Evolutionary conservation across 306 rosid genomes (phyloP).

Genomic region (Acacia crassicarpa): DNA sequence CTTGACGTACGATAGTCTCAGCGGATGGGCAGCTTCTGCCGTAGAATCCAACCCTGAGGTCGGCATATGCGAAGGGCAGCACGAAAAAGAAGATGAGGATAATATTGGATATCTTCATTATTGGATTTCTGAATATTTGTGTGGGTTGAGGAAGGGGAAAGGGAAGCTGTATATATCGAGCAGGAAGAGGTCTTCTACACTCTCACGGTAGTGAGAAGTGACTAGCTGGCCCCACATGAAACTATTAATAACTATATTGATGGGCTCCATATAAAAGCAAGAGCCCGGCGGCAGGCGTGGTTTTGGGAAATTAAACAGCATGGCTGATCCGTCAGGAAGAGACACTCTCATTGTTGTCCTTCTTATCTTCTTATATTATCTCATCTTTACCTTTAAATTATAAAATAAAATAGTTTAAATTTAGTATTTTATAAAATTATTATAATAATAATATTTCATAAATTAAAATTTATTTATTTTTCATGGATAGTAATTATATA

Average conservation of each 20-base stretch:
- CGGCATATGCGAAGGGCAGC: slow-evolving; percentile 39
- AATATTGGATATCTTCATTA: neutral
- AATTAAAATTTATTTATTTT: too few relatives aligned
- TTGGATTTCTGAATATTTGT: neutral
- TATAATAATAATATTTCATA: too few relatives aligned
- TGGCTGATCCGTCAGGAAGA: neutral
- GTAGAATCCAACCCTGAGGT: slow-evolving; percentile 51
- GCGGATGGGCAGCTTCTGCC: slow-evolving; percentile 40
- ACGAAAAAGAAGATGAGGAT: neutral
- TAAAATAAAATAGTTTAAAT: too few relatives aligned
- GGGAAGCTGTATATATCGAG: neutral
- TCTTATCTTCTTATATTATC: too few relatives aligned
- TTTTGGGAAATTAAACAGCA: neutral
- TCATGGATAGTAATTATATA: too few relatives aligned
- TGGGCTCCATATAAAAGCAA: neutral
- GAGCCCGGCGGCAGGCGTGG: neutral
- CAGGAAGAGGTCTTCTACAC: too few relatives aligned
- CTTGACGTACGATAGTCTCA: slow-evolving; percentile 38
- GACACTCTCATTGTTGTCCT: too few relatives aligned
- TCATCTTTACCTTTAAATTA: too few relatives aligned
- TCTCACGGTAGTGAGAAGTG: neutral
- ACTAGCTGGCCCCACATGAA: neutral
- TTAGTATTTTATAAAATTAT: too few relatives aligned
- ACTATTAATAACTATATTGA: neutral
- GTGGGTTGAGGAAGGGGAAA: neutral